phyloP scores from a whole-genome alignment of 2,329 filamentous ascomycete genomes.

The Neoscytalidium dimidiatum region DNA sequence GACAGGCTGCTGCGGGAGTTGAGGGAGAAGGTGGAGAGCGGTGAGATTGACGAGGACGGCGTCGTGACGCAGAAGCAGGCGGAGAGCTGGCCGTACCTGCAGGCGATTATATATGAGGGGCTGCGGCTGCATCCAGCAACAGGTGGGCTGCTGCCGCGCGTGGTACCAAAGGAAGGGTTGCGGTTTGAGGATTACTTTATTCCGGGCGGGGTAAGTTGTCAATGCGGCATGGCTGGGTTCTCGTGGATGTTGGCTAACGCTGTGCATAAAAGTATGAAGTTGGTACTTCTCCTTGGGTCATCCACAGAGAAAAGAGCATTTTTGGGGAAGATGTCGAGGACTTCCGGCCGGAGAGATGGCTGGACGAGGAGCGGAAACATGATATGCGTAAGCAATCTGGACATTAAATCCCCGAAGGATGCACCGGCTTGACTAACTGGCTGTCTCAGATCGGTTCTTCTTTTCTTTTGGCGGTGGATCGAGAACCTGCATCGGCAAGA shows the following conservation, averaged over 20 bases:
- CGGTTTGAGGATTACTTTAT: neutral
- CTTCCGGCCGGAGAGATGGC: conserved; percentile 50
- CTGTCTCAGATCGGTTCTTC: neutral
- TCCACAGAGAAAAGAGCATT: conserved; percentile 42
- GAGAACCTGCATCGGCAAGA: neutral
- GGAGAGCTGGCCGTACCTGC: neutral
- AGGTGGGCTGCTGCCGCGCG: neutral
- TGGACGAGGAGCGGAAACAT: conserved; percentile 33
- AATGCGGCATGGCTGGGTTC: neutral
- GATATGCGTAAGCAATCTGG: neutral
- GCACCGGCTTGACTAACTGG: neutral
- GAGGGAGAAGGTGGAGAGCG: neutral
- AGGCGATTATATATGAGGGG: neutral
- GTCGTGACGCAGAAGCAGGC: neutral
- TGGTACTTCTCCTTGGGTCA: conserved; percentile 47
- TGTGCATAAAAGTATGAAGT: conserved; percentile 29
- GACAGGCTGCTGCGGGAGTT: neutral
- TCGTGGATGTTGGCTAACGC: neutral
- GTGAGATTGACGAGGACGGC: neutral
- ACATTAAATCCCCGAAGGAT: neutral
- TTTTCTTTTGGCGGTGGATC: neutral
- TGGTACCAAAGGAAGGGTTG: neutral
- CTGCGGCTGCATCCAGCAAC: neutral
- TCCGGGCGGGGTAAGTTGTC: conserved; percentile 32
- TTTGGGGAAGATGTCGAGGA: conserved; percentile 42